A percentile compares a stretch with the other conserved stretches of the same genome.
Evolutionary conservation across 495 filamentous ascomycete genomes (phyloP).

Genomic region (Annulohypoxylon maeteangense): DNA sequence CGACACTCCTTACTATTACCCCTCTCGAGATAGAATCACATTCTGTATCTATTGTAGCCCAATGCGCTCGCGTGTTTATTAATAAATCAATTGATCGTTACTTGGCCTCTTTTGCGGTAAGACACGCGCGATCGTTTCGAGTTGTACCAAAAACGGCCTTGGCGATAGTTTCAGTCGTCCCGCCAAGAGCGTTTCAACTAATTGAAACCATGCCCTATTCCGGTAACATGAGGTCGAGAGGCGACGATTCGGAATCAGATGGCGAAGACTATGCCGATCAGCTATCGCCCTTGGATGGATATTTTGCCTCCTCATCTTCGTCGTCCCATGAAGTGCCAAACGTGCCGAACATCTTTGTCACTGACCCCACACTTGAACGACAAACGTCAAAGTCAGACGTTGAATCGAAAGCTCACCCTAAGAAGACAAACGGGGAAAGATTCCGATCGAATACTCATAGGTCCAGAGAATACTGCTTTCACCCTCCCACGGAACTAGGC

Average conservation of each 20-base stretch:
- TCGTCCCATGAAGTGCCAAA: constrained; percentile 50
- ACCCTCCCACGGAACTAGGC: constrained; percentile 31
- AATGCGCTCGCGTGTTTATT: not conserved
- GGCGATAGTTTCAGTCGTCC: constrained; percentile 45
- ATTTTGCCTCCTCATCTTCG: constrained; percentile 51
- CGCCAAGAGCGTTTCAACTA: constrained; percentile 43
- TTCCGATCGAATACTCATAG: constrained; percentile 22
- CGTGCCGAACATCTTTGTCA: constrained; percentile 56
- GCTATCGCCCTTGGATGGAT: constrained; percentile 56
- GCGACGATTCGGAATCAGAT: constrained; percentile 50
- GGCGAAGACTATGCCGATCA: constrained; percentile 50
- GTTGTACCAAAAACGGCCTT: constrained; percentile 32
- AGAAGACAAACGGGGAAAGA: constrained; percentile 52
- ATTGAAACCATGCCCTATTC: constrained; percentile 53
- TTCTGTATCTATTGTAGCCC: not conserved
- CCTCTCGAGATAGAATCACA: constrained; percentile 27
- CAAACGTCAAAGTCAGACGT: constrained; percentile 40
- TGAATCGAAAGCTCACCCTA: constrained; percentile 56
- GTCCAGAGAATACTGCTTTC: constrained; percentile 2
- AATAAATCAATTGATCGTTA: constrained; percentile 2
- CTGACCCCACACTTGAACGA: constrained; percentile 52
- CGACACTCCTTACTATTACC: constrained; percentile 4
- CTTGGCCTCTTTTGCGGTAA: constrained; percentile 24
- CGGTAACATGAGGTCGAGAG: constrained; percentile 57
- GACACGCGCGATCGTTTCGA: constrained; percentile 38